These are phyloP conservation scores for Capronia americana DNA, from an alignment of 2,329 filamentous ascomycete species.

Conservation along the genomic window DNA sequence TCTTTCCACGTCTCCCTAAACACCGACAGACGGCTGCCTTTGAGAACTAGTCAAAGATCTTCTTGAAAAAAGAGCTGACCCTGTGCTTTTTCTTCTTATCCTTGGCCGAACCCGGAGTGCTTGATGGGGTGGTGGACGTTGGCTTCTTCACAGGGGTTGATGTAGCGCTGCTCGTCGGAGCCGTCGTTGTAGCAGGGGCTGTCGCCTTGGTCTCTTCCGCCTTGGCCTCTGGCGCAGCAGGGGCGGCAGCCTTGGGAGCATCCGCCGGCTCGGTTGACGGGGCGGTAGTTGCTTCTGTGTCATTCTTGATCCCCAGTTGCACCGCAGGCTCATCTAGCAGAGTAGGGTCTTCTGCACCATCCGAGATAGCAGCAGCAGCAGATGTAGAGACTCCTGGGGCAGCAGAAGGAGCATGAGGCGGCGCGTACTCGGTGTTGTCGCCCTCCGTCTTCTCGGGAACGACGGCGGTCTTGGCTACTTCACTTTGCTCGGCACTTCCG, in stretches of 20 bases:
- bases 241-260: slow-evolving; percentile 20
- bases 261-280: slow-evolving; percentile 19
- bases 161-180: slow-evolving; percentile 21
- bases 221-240: slow-evolving; percentile 22
- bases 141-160: slow-evolving; percentile 35
- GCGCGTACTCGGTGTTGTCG: slow-evolving; percentile 37
- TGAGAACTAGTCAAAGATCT: slow-evolving; percentile 54
- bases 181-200: slow-evolving; percentile 19
- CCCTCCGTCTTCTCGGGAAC: slow-evolving; percentile 35
- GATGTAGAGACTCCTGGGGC: slow-evolving; percentile 13
- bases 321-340: slow-evolving; percentile 39
- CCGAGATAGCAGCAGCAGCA: slow-evolving; percentile 34
- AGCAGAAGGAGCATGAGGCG: slow-evolving; percentile 19
- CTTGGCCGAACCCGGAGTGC: slow-evolving; percentile 43
- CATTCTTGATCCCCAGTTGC: slow-evolving; percentile 37
- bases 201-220: slow-evolving; percentile 19
- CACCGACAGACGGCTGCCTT: not conserved
- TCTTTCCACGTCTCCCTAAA: slow-evolving; percentile 3
- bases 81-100: slow-evolving; percentile 73
- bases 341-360: slow-evolving; percentile 38
- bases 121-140: slow-evolving; percentile 42
- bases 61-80: slow-evolving; percentile 68
- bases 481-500: slow-evolving; percentile 15
- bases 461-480: slow-evolving; percentile 17
- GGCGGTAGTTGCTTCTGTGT: slow-evolving; percentile 22